These are phyloP conservation scores for Microdochium bolleyi DNA, from an alignment of 2,329 filamentous ascomycete species.

Conservation along the genomic window DNA sequence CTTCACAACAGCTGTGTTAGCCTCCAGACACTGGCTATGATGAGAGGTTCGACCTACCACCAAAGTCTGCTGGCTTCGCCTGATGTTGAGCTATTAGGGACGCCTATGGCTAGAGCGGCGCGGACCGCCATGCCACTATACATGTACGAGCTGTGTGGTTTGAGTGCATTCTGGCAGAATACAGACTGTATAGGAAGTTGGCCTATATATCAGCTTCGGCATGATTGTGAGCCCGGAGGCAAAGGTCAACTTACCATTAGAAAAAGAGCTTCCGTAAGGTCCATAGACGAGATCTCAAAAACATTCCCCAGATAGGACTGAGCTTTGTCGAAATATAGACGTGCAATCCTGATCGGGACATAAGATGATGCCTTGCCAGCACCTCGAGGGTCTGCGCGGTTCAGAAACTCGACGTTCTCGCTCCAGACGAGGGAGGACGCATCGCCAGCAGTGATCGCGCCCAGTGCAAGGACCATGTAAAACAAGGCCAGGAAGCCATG, in stretches of 20 bases:
- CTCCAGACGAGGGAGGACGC: slow-evolving; percentile 8
- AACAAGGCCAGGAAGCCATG: slow-evolving; percentile 6
- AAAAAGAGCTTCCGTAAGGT: slow-evolving; percentile 8
- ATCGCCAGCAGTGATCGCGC: slow-evolving; percentile 8
- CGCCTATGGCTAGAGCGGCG: slow-evolving; percentile 22
- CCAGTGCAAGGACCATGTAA: slow-evolving; percentile 7
- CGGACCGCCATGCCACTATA: slow-evolving; percentile 24
- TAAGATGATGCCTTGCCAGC: slow-evolving; percentile 1
- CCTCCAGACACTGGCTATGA: not conserved
- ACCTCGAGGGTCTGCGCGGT: slow-evolving; percentile 2
- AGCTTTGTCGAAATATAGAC: slow-evolving; percentile 8
- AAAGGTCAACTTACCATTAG: slow-evolving; percentile 6
- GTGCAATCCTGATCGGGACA: slow-evolving; percentile 6
- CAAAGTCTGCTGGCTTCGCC: slow-evolving; percentile 7
- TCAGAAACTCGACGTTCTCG: slow-evolving; percentile 6
- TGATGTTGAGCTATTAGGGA: slow-evolving; percentile 12
- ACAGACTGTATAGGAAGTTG: slow-evolving; percentile 8
- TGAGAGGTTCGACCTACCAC: slow-evolving; percentile 4
- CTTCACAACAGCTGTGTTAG: not conserved
- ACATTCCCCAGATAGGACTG: slow-evolving; percentile 7
- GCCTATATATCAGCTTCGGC: not conserved
- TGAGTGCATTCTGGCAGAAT: slow-evolving; percentile 22
- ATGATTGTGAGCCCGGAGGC: not conserved
- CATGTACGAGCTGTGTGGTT: slow-evolving; percentile 24
- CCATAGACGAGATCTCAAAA: slow-evolving; percentile 9